Conservation (phyloP, 2,329 filamentous ascomycete species). For the Pseudophaeomoniella oleicola region DNA sequence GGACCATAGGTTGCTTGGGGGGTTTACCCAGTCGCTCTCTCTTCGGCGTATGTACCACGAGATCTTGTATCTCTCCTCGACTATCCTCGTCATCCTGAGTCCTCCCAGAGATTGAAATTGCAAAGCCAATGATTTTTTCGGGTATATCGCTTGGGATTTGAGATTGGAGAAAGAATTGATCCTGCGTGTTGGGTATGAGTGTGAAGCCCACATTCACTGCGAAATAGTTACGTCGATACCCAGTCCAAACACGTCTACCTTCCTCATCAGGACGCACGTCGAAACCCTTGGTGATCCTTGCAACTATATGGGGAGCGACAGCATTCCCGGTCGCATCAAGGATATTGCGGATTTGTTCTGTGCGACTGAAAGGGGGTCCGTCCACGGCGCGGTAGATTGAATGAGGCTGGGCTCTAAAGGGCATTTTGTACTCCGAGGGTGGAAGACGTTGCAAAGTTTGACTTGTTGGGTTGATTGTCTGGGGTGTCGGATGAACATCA, state of each 20-base stretch:
- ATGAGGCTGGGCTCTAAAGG: too few species aligned
- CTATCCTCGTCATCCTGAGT: slow-evolving; percentile 49
- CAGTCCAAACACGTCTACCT: slow-evolving; percentile 57
- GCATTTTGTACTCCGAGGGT: too few species aligned
- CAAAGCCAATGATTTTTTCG: slow-evolving; percentile 56
- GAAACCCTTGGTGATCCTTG: slow-evolving; percentile 79
- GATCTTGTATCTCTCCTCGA: slow-evolving; percentile 61
- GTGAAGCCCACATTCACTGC: slow-evolving; percentile 68
- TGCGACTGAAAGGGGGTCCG: too few species aligned
- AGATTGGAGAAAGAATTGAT: slow-evolving; percentile 43
- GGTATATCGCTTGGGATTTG: slow-evolving; percentile 21
- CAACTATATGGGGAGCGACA: slow-evolving; percentile 61
- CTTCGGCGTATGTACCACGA: slow-evolving; percentile 85
- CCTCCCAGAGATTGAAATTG: slow-evolving; percentile 65
- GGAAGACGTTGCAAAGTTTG: too few species aligned
- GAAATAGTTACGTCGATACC: slow-evolving; percentile 85
- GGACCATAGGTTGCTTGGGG: too few species aligned
- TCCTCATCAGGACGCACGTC: slow-evolving; percentile 35
- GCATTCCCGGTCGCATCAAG: too few species aligned
- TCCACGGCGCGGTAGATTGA: too few species aligned
- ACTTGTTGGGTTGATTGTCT: too few species aligned
- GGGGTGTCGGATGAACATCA: too few species aligned
- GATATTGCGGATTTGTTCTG: too few species aligned
- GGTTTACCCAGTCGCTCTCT: too few species aligned
- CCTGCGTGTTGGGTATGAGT: slow-evolving; percentile 42